These are phyloP conservation scores for Penicillium sp. DNA, from an alignment of 2,329 filamentous ascomycete genomes.

Conservation along the genomic window DNA sequence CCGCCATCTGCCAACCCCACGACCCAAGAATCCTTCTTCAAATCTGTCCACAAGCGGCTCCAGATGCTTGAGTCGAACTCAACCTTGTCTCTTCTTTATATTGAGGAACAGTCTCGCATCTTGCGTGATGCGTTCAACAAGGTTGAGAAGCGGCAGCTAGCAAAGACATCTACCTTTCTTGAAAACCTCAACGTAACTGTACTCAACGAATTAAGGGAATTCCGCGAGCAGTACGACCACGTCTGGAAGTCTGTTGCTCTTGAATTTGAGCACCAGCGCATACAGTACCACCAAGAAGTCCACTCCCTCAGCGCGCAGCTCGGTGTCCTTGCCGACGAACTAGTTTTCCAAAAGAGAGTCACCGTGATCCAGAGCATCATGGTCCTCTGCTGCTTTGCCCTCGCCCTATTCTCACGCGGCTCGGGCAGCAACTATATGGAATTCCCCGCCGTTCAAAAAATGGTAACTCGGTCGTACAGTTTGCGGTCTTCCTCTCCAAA, in stretches of 20 bases:
- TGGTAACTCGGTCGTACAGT: slow-evolving; percentile 46
- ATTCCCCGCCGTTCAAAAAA: slow-evolving; percentile 47
- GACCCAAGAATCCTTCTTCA: slow-evolving; percentile 97
- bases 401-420: slow-evolving; percentile 73
- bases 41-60: slow-evolving; percentile 88
- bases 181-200: slow-evolving; percentile 85
- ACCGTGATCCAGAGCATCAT: slow-evolving; percentile 87
- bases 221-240: slow-evolving; percentile 87
- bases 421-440: slow-evolving; percentile 45
- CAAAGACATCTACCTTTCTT: slow-evolving; percentile 79
- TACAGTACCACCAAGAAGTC: slow-evolving; percentile 79
- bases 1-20: slow-evolving; percentile 65
- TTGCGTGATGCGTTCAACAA: slow-evolving; percentile 82
- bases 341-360: slow-evolving; percentile 81
- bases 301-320: slow-evolving; percentile 76
- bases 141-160: slow-evolving; percentile 81
- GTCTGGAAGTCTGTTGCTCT: slow-evolving; percentile 95
- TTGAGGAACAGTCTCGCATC: slow-evolving; percentile 91
- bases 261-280: slow-evolving; percentile 82
- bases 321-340: slow-evolving; percentile 88
- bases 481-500: slow-evolving; percentile 39
- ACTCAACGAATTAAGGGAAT: slow-evolving; percentile 71
- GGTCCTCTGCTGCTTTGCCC: slow-evolving; percentile 77
- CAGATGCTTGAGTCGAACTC: slow-evolving; percentile 90
- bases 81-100: slow-evolving; percentile 88